phyloP scores from a whole-genome alignment of 805 yeast genomes.

The Suhomyces sp. region DNA sequence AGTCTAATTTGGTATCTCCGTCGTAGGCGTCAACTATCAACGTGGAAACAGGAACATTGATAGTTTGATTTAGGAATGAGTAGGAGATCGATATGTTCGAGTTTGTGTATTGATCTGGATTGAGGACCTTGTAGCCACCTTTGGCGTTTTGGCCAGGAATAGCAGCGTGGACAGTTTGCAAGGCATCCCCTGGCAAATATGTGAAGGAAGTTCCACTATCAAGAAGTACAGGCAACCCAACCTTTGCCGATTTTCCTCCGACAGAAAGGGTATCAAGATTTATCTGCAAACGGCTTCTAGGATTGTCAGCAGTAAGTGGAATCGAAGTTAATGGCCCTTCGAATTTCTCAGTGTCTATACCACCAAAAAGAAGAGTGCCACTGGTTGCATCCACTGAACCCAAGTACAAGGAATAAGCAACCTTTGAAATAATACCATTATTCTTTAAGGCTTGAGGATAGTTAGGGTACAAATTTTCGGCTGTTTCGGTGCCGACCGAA shows the following conservation, averaged over 20 bases:
- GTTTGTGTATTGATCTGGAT: conserved; percentile 32
- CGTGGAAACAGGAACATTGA: conserved; percentile 46
- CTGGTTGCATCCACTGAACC: not conserved
- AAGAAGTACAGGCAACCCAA: not conserved
- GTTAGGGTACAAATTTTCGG: conserved; percentile 18
- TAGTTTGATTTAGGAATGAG: conserved; percentile 54
- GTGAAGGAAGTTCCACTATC: conserved; percentile 10
- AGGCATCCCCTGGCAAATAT: conserved; percentile 5
- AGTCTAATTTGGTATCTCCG: not conserved
- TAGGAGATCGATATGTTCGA: conserved; percentile 39
- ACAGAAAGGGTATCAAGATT: not conserved
- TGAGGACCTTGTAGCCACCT: not conserved
- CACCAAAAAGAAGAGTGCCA: conserved; percentile 1
- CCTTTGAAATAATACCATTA: not conserved
- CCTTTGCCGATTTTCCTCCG: not conserved
- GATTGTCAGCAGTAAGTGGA: conserved; percentile 19
- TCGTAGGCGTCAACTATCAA: conserved; percentile 18
- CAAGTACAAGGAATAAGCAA: conserved; percentile 4
- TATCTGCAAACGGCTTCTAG: conserved; percentile 16
- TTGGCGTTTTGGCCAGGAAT: not conserved
- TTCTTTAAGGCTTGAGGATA: not conserved
- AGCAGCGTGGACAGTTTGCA: not conserved
- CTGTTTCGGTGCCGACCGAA: conserved; percentile 5
- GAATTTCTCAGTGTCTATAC: conserved; percentile 2
- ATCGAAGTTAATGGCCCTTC: not conserved